phyloP scores from a whole-genome alignment of 768 basidiomycete genomes.

The Tricholoma hemisulphureum region DNA sequence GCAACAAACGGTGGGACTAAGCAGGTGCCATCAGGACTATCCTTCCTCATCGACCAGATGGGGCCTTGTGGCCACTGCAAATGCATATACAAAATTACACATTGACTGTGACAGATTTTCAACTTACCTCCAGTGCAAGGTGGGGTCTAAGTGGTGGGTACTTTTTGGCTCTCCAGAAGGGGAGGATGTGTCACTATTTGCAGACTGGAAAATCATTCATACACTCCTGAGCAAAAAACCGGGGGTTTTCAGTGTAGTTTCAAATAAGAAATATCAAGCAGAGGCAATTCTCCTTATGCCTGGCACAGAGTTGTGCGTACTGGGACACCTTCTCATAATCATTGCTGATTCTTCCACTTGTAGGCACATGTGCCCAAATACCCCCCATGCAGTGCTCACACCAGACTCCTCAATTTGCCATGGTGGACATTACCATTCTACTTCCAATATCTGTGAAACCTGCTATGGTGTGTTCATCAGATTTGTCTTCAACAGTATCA shows the following conservation, averaged over 20 bases:
- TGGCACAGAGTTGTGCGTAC: slow-evolving; percentile 5
- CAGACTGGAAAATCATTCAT: background rate
- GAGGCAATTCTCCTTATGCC: slow-evolving; percentile 6
- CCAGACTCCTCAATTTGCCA: slow-evolving; percentile 14
- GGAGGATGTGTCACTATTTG: background rate
- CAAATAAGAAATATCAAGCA: too few species aligned
- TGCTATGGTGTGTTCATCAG: slow-evolving; percentile 14
- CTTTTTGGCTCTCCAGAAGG: background rate
- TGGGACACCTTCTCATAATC: background rate
- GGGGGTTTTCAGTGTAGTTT: background rate
- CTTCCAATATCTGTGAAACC: slow-evolving; percentile 12
- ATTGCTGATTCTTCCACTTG: background rate
- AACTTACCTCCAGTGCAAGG: slow-evolving; percentile 7
- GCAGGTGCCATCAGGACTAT: background rate
- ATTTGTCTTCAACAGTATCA: background rate
- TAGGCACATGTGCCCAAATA: slow-evolving; percentile 19
- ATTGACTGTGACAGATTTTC: slow-evolving; percentile 16
- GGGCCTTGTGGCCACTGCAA: slow-evolving; percentile 10
- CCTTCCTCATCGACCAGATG: slow-evolving; percentile 7
- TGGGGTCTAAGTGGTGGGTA: slow-evolving; percentile 16
- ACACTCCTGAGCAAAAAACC: background rate
- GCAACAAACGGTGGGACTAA: background rate
- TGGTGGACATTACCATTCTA: slow-evolving; percentile 23
- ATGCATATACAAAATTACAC: slow-evolving; percentile 14
- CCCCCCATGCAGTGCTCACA: slow-evolving; percentile 13